Evolutionary conservation across 129 eudicot species (phyloP).

Genomic region (Saposhnikovia divaricata): DNA sequence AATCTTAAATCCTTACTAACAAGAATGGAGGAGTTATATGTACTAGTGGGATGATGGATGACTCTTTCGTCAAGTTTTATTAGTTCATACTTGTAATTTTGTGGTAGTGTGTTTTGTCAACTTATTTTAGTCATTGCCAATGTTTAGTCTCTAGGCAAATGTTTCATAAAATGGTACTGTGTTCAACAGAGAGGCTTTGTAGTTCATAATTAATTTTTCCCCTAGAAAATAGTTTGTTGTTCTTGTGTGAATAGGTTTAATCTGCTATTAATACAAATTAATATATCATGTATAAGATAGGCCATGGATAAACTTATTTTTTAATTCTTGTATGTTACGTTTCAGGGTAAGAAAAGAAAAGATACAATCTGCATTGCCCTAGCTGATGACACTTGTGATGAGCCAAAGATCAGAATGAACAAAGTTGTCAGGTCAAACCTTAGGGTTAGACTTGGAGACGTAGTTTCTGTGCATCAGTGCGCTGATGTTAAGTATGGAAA

Average conservation of each 20-base stretch:
- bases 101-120: too few relatives aligned
- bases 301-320: background rate
- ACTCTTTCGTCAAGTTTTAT: too few relatives aligned
- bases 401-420: constrained; percentile 86
- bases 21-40: too few relatives aligned
- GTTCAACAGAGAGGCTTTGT: background rate
- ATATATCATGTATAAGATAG: background rate
- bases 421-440: constrained; percentile 79
- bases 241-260: too few relatives aligned
- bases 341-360: constrained; percentile 90
- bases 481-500: constrained; percentile 93
- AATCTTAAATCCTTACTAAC: too few relatives aligned
- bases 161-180: too few relatives aligned
- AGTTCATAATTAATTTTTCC: too few relatives aligned
- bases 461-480: constrained; percentile 88
- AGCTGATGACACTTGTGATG: constrained; percentile 93
- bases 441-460: constrained; percentile 88
- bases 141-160: too few relatives aligned
- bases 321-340: background rate
- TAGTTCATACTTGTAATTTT: background rate
- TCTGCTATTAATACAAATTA: background rate
- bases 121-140: background rate
- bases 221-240: too few relatives aligned
- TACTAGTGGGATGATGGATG: too few relatives aligned
- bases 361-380: constrained; percentile 88